Percentiles rank a stretch among this genome's conserved stretches.
phyloP scores from a whole-genome alignment of 1,284 basidiomycete species.

The Pseudozyma thailandica region DNA sequence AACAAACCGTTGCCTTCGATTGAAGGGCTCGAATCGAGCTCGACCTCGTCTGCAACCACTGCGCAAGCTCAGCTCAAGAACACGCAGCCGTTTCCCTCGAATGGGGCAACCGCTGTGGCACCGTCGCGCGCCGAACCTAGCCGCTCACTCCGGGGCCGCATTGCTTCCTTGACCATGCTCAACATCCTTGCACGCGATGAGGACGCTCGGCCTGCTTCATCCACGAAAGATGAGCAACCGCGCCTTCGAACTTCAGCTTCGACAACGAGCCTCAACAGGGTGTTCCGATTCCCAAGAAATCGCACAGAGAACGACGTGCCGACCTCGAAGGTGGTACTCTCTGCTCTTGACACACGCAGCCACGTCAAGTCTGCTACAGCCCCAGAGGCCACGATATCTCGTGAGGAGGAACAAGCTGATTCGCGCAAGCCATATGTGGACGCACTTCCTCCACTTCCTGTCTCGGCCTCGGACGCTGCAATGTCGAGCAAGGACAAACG shows the following conservation, averaged over 20 bases:
- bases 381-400: conserved; percentile 3
- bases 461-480: conserved; percentile 6
- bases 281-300: conserved; percentile 43
- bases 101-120: conserved; percentile 2
- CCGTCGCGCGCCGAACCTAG: too few relatives aligned
- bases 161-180: conserved; percentile 23
- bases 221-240: conserved; percentile 5
- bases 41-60: too few relatives aligned
- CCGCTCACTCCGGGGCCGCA: conserved; percentile 15
- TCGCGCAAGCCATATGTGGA: too few relatives aligned
- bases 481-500: conserved; percentile 24
- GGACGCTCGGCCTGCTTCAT: neutral
- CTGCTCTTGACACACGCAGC: conserved; percentile 10
- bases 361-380: conserved; percentile 9
- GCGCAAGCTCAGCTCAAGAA: neutral
- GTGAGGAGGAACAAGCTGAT: conserved; percentile 33
- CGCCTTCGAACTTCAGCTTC: conserved; percentile 32
- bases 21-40: neutral
- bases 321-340: conserved; percentile 23
- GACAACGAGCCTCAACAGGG: conserved; percentile 33
- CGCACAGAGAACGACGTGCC: conserved; percentile 16
- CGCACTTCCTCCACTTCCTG: conserved; percentile 16
- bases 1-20: neutral
- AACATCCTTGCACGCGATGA: conserved; percentile 9
- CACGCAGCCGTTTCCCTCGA: conserved; percentile 5